These are phyloP conservation scores for Leccinum arenicola DNA, from an alignment of 768 basidiomycete species.

Conservation along the genomic window DNA sequence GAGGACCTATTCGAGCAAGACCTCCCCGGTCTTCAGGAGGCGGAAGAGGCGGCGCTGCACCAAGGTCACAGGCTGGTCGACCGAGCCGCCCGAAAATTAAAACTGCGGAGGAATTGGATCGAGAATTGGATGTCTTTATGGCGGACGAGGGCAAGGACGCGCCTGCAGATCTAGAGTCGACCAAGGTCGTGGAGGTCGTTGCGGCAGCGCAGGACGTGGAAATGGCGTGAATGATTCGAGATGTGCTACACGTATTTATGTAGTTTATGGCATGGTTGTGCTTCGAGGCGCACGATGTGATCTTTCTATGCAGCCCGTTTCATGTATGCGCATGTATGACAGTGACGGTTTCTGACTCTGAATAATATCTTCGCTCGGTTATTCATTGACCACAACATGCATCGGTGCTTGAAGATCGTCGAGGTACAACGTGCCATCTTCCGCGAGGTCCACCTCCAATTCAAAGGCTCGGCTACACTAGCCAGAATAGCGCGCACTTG, in stretches of 20 bases:
- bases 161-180: slow-evolving; percentile 14
- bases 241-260: slow-evolving; percentile 15
- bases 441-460: slow-evolving; percentile 7
- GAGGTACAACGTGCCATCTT: slow-evolving; percentile 28
- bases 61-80: slow-evolving; percentile 30
- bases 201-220: slow-evolving; percentile 46
- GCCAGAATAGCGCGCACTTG: slow-evolving; percentile 28
- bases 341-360: background rate
- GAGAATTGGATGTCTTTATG: slow-evolving; percentile 87
- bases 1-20: slow-evolving; percentile 49
- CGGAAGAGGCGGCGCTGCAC: slow-evolving; percentile 7
- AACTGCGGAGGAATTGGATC: slow-evolving; percentile 82
- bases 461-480: slow-evolving; percentile 6
- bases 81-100: slow-evolving; percentile 50
- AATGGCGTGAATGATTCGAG: slow-evolving; percentile 39
- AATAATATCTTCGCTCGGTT: background rate
- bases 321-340: too few species aligned
- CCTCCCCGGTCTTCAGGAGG: slow-evolving; percentile 24
- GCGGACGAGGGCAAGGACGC: slow-evolving; percentile 43
- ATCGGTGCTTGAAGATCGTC: slow-evolving; percentile 25
- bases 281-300: background rate
- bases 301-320: background rate
- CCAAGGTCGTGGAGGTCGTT: slow-evolving; percentile 11
- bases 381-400: slow-evolving; percentile 11
- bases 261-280: slow-evolving; percentile 15